Base-by-base conservation (phyloP, 768 basidiomycete genomes). In the Pisolithus microcarpus region DNA sequence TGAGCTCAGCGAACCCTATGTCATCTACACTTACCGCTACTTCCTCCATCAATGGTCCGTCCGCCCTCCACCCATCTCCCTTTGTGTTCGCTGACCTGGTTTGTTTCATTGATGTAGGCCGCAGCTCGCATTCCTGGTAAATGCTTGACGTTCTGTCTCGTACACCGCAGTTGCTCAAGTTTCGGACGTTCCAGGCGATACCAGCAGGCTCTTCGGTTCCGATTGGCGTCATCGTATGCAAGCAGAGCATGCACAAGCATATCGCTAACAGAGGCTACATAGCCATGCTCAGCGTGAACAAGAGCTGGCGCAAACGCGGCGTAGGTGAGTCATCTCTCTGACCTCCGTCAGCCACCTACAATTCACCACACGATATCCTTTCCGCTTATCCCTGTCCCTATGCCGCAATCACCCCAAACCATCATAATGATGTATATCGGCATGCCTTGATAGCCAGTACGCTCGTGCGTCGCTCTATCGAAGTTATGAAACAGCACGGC, bases 1-100 rank as follows among this genome's bases (percentile, higher is more conserved):
- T 61, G 93, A 96, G 71, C 81, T 97, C 61, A 91, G 87, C 57
- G 94, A 97, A 69, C 95, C 95, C 39, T 98, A 92, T 70, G 91
- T 95, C 48, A 83, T 91, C 39, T 97, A 95, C 70, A 97, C 94
- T 0, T 97, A 93, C 60, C 85, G 94, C 2, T 97, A 99, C 67
- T 99, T 99, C 66, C 78, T 99, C 7, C 82, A 92, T 64, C 88
- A 93, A 59, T 99, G 96, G 96, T 96, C 51, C 60, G 91, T 72
- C 45, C 11, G 11, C 38, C 24, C 11, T 13, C 0, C 23, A 19
- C 10, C 38, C 2, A 7, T 8, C 38, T 34, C 21, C 15, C 43
- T 26, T 31, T 15, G 21, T 9, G 13, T 10, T 53, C 38, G 42
- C 58, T 53, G 42, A 57, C 45, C 36, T 45, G 30, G 28, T 30